phyloP scores from a whole-genome alignment of 2,329 filamentous ascomycete species.

The Aspergillus novofumigatus region DNA sequence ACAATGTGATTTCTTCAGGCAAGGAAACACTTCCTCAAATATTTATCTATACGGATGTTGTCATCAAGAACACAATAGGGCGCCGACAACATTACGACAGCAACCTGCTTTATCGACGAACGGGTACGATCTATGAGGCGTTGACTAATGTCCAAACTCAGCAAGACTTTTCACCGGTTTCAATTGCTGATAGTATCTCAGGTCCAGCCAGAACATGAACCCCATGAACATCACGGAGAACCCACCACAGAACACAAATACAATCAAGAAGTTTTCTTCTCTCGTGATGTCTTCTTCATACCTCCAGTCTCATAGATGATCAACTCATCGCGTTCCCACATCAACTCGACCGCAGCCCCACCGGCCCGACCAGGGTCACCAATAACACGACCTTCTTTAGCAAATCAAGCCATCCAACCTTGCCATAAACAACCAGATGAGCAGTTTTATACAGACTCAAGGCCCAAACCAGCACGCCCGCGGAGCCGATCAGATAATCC shows the following conservation, averaged over 20 bases:
- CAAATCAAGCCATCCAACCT: slow-evolving; percentile 23
- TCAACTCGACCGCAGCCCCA: slow-evolving; percentile 41
- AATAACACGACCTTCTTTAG: slow-evolving; percentile 34
- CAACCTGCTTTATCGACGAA: background rate
- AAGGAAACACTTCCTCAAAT: background rate
- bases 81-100: background rate
- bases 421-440: slow-evolving; percentile 24
- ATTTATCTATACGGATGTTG: background rate
- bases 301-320: slow-evolving; percentile 34
- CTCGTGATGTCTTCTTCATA: slow-evolving; percentile 26
- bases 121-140: background rate
- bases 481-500: slow-evolving; percentile 45
- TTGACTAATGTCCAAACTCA: background rate
- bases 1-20: background rate
- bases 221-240: background rate
- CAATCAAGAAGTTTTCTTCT: slow-evolving; percentile 22
- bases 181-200: background rate
- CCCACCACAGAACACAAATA: background rate
- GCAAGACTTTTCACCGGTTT: background rate
- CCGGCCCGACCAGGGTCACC: slow-evolving; percentile 40
- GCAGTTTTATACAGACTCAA: slow-evolving; percentile 32
- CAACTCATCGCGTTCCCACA: slow-evolving; percentile 50
- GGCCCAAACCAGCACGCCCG: slow-evolving; percentile 45
- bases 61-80: background rate
- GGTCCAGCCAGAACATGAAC: background rate